phyloP scores from a whole-genome alignment of 108 stramenopile genomes.

The Conticribra guillardii region DNA sequence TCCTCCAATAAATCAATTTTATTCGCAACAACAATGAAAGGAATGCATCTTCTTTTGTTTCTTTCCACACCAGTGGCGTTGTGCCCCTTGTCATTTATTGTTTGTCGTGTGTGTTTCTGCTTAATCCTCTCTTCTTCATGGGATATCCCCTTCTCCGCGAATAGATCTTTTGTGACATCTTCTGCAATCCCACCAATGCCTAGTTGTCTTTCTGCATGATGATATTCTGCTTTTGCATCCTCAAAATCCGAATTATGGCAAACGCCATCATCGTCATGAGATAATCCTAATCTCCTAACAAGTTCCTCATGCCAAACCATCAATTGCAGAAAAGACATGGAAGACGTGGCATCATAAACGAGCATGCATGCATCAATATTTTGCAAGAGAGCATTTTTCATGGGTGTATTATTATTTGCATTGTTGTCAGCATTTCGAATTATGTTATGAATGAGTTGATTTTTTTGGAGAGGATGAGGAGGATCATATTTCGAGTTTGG shows the following conservation, averaged over 20 bases:
- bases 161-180: too few species aligned
- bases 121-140: too few species aligned
- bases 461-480: conserved; percentile 2
- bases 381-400: conserved; percentile 64
- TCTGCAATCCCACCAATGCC: too few species aligned
- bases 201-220: too few species aligned
- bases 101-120: too few species aligned
- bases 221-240: too few species aligned
- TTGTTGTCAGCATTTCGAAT: background rate
- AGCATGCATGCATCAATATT: conserved; percentile 74
- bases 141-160: too few species aligned
- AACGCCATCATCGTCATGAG: conserved; percentile 2
- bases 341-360: conserved; percentile 80
- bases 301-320: conserved; percentile 78
- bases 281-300: conserved; percentile 44
- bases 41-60: conserved; percentile 41
- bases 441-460: conserved; percentile 18
- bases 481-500: background rate
- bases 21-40: conserved; percentile 80
- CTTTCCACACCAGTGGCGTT: too few species aligned
- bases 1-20: conserved; percentile 70
- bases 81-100: too few species aligned
- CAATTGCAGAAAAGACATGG: conserved; percentile 75
- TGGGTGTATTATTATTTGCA: conserved; percentile 7
- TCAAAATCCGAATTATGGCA: conserved; percentile 3